phyloP scores from a whole-genome alignment of 257 asterid genomes.

The Orobanche coerulescens region DNA sequence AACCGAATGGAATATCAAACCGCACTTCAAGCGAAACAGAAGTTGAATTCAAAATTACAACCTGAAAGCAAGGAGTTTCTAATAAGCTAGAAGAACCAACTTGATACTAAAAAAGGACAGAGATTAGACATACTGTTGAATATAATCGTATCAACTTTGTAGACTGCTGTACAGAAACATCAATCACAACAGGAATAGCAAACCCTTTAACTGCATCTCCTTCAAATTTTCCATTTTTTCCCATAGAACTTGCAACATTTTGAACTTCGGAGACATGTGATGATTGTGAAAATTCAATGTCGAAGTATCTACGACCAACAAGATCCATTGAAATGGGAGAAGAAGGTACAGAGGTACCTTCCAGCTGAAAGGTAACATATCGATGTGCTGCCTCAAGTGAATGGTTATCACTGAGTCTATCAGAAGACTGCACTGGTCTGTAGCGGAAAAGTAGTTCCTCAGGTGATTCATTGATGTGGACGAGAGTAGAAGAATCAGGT shows the following conservation, averaged over 20 bases:
- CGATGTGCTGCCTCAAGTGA: conserved; percentile 59
- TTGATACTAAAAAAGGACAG: conserved; percentile 1
- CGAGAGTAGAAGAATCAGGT: conserved; percentile 70
- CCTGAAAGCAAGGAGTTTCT: conserved; percentile 48
- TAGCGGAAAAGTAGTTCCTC: conserved; percentile 57
- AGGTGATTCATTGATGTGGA: conserved; percentile 67
- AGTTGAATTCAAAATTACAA: conserved; percentile 72
- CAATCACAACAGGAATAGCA: conserved; percentile 84
- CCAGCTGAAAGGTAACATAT: conserved; percentile 71
- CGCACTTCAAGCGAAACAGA: conserved; percentile 78
- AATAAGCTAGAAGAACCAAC: conserved; percentile 23
- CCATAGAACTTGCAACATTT: conserved; percentile 28
- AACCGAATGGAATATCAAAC: conserved; percentile 92
- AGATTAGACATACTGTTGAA: conserved; percentile 64
- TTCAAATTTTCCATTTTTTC: conserved; percentile 34
- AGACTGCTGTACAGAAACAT: conserved; percentile 78
- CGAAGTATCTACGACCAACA: conserved; percentile 88
- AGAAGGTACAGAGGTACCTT: conserved; percentile 76
- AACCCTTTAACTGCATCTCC: conserved; percentile 51
- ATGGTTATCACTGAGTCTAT: conserved; percentile 54
- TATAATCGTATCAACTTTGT: conserved; percentile 76
- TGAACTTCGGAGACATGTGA: conserved; percentile 43
- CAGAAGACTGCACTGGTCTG: conserved; percentile 61
- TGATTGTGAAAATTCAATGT: conserved; percentile 71
- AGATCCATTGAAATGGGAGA: conserved; percentile 93